Evolutionary conservation across 306 rosid species (phyloP).

Genomic region (Mimosa bimucronata): DNA sequence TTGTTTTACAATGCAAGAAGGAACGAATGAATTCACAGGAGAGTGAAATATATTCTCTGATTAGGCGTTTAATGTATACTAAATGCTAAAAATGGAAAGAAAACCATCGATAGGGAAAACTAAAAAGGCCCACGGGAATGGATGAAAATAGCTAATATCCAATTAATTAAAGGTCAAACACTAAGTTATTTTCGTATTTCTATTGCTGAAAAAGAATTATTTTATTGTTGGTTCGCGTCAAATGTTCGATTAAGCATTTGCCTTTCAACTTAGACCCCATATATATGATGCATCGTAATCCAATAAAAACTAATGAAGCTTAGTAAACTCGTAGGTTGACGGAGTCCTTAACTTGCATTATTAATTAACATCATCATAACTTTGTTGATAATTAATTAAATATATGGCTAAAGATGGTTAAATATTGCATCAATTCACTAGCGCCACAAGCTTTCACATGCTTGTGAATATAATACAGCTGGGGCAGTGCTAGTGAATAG

Average conservation of each 20-base stretch:
- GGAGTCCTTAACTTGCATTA: slow-evolving; percentile 30
- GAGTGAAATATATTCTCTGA: neutral
- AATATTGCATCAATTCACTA: slow-evolving; percentile 19
- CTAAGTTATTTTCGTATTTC: slow-evolving; percentile 16
- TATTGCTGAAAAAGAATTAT: slow-evolving; percentile 16
- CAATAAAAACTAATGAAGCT: slow-evolving; percentile 29
- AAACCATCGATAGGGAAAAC: neutral
- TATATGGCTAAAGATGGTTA: slow-evolving; percentile 25
- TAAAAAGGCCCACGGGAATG: slow-evolving; percentile 2
- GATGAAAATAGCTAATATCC: neutral
- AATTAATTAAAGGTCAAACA: slow-evolving; percentile 41
- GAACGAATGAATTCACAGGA: neutral
- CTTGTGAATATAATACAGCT: slow-evolving; percentile 34
- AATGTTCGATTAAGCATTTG: slow-evolving; percentile 41
- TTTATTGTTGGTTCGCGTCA: slow-evolving; percentile 27
- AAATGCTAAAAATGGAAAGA: neutral
- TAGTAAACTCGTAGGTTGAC: slow-evolving; percentile 29
- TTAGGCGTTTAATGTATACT: neutral
- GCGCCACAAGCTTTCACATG: slow-evolving; percentile 35
- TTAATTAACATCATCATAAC: neutral
- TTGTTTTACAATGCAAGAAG: neutral
- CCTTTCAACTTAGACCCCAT: slow-evolving; percentile 34
- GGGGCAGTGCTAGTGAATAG: neutral
- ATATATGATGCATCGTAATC: slow-evolving; percentile 41
- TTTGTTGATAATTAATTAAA: neutral